Percentiles rank a stretch among this genome's conserved stretches.
Conservation (phyloP, 2,329 filamentous ascomycete species). For the Hymenoscyphus linearis region DNA sequence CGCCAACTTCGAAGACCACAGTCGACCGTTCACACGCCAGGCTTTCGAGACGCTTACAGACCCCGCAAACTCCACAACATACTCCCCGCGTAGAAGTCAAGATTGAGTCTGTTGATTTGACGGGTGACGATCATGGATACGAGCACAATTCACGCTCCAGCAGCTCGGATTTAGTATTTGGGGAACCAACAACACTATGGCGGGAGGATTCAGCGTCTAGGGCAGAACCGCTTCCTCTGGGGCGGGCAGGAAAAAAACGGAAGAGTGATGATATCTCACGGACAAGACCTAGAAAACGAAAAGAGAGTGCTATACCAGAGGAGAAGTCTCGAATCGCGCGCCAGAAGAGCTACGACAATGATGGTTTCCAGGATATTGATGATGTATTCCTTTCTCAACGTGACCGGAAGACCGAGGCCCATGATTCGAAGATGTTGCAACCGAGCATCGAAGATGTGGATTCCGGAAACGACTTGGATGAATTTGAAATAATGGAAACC, state of each 20-base stretch:
- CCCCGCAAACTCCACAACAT: conserved; percentile 32
- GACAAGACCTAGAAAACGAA: conserved; percentile 13
- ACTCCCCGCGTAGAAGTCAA: conserved; percentile 20
- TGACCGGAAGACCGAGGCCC: background rate
- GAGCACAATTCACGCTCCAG: conserved; percentile 19
- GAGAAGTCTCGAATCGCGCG: conserved; percentile 3
- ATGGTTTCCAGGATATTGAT: conserved; percentile 32
- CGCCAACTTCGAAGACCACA: conserved; percentile 19
- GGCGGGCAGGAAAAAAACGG: conserved; percentile 27
- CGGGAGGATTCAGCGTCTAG: conserved; percentile 25
- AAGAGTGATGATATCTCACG: conserved; percentile 31
- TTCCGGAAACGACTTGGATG: conserved; percentile 13
- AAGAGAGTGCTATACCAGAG: background rate
- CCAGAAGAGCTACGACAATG: conserved; percentile 2
- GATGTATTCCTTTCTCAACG: conserved; percentile 11
- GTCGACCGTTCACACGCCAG: conserved; percentile 13
- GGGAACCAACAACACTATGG: conserved; percentile 24
- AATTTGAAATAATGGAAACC: conserved; percentile 24
- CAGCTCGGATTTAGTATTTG: conserved; percentile 22
- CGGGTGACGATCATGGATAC: conserved; percentile 23
- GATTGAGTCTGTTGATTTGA: conserved; percentile 32
- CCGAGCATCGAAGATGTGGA: conserved; percentile 15
- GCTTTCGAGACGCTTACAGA: conserved; percentile 22
- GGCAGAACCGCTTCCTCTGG: conserved; percentile 22
- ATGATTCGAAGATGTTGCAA: conserved; percentile 1